Base-by-base conservation (phyloP, 805 yeast species). In the Pichia californica region DNA sequence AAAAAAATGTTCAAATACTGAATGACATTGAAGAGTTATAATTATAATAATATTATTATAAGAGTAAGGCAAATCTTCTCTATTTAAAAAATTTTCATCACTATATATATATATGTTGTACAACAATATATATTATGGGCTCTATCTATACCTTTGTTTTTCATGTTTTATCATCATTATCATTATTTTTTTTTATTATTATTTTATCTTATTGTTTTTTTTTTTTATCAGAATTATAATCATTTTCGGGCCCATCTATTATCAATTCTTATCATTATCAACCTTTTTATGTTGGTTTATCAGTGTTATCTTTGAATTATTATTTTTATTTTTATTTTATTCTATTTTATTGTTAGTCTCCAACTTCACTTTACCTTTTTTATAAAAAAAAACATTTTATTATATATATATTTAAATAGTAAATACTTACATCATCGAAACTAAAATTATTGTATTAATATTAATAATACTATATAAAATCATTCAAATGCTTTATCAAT, bases 401-500 rank as follows among this genome's bases (percentile, higher is more conserved):
- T n/a, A n/a, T n/a, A n/a, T n/a, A n/a, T n/a, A n/a, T n/a, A n/a
- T n/a, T n/a, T n/a, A n/a, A n/a, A n/a, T n/a, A n/a, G n/a, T n/a
- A n/a, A n/a, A n/a, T n/a, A n/a, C n/a, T n/a, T n/a, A n/a, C n/a
- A n/a, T n/a, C n/a, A n/a, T n/a, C n/a, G n/a, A n/a, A 37, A 28
- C 14, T 37, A 7, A 36, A 10, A 1, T 19, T 11, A 15, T 18
- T 25, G 16, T 23, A 23, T 23, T 7, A 23, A 7, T 2, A 23
- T 23, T 23, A 23, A 2, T 23, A 7, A 23, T 30, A 28, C 31
- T 28, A 28, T 28, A 28, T 14, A 27, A 10, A 19, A 14, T 11
- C 35, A 28, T 30, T 36, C 31, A 36, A 73, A 73, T 3, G 66
- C 72, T 55, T 73, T 65, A 53, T 76, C 76, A 60, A 66, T 79